Evolutionary conservation across 1,139 yeast species (phyloP), one percentile per base, ranked within the genome.

Genomic region (Kodamaea fungicola): DNA sequence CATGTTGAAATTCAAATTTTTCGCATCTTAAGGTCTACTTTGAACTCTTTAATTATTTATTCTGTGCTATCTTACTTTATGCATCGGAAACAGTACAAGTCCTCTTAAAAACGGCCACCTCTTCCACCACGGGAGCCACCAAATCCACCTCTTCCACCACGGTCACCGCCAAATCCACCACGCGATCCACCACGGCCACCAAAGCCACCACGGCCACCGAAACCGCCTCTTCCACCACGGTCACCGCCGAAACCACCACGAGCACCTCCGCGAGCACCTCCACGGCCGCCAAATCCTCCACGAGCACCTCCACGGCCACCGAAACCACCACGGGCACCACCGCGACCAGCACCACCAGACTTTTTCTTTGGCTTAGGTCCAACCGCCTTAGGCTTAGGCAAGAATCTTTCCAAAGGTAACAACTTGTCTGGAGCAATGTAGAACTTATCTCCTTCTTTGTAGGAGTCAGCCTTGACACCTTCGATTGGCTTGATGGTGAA

Each of bases 401-500:
- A 74, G 68, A 90, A 90, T 72, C 98, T 80, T 57, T 92, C 98
- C 52, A 92, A 71, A 37, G 99, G 99, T 51, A 94, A 78, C 51
- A 94, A 76, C 67, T 92, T 92, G 67, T 92, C 98, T 35, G 94
- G 88, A 41, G 92, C 96, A 66, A 94, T 92, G 71, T 71, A 94
- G 59, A 94, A 90, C 67, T 90, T 90, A 65, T 94, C 98, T 52
- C 98, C 98, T 39, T 79, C 84, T 66, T 87, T 88, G 76, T 92
- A 94, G 37, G 96, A 86, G 32, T 78, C 69, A 39, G 97, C 96
- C 63, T 86, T 92, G 40, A 92, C 94, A 57, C 99, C 99, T 59
- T 94, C 98, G 37, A 85, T 74, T 43, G 97, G 92, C 70, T 94
- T 92, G 52, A 94, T 81, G 35, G 98, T 94, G 78, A 94, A 94